Evolutionary conservation across 441 rosid genomes (phyloP).

Genomic region (Populus hybrid): DNA sequence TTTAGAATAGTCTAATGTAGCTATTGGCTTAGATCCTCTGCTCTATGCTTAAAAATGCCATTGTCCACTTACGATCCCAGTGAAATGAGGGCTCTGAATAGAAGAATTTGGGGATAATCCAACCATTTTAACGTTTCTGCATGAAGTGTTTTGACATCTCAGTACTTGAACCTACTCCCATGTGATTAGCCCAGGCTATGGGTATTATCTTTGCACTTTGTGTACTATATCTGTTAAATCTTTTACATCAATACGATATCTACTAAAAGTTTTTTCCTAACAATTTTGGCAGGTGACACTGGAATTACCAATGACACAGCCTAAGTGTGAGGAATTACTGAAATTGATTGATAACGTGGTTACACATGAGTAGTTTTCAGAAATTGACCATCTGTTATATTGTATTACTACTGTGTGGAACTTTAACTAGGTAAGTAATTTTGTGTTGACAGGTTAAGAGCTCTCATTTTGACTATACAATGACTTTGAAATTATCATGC

Average conservation of each 20-base stretch:
- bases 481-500: background rate
- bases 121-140: background rate
- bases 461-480: background rate
- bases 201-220: background rate
- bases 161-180: background rate
- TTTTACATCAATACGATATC: background rate
- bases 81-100: background rate
- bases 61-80: background rate
- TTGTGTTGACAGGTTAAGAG: background rate
- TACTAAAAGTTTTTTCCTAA: background rate
- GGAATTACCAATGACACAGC: constrained; percentile 51
- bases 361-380: background rate
- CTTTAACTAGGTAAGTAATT: background rate
- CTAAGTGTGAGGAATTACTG: constrained; percentile 53
- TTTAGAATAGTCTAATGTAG: background rate
- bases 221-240: background rate
- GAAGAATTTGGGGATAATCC: background rate
- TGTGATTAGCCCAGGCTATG: background rate
- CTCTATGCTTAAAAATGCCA: background rate
- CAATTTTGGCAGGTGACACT: constrained; percentile 57
- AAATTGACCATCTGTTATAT: background rate
- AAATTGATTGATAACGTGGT: constrained; percentile 35
- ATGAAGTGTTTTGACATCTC: background rate
- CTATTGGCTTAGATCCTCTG: background rate
- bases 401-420: background rate